Base-by-base conservation (phyloP, 2,329 filamentous ascomycete genomes). In the Diplodia mutila region DNA sequence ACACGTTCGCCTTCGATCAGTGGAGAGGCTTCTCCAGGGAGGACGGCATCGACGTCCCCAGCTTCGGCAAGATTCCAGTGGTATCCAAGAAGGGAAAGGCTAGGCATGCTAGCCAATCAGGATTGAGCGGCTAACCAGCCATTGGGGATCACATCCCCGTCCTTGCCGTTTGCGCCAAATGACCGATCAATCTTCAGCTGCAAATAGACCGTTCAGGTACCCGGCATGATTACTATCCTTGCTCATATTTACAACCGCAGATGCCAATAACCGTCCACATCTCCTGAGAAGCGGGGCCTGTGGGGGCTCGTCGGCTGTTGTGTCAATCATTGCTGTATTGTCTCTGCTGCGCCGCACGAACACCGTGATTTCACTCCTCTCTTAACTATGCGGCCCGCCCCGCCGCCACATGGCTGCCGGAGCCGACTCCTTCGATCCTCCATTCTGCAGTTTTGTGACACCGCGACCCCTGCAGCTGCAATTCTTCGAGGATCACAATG, bases 281-380 rank as follows among this genome's bases (percentile, higher is more conserved):
- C 25, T 49, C 57, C 25, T 42, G 57, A 61, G 57, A 61, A 61
- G 57, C 57, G 57, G 57, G 57, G 57, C 48, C 57, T 61, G 57
- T 61, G 39, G 57, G 57, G 55, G 18, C n/a, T 27, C 46, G 27
- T 61, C 39, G 39, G 18, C 57, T 49, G 57, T 49, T 49, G 16
- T 61, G 57, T 48, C 57, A 61, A 49, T 61, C 42, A 23, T n/a
- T 48, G 27, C 57, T 61, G 57, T 23, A 46, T 46, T 46, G 18
- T 37, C 42, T n/a, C 8, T 46, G 42, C 42, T 46, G n/a, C 42
- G 57, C 57, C 57, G 57, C 57, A 61, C 39, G n/a, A 27, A 34
- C 39, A 42, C 25, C 25, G 57, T 21, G 8, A 4, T 42, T 61
- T 21, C 42, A 7, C 23, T n/a, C 29, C 18, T 12, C 29, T 14